Conservation (phyloP, 2,329 filamentous ascomycete genomes). For the Fusarium nurragi region DNA sequence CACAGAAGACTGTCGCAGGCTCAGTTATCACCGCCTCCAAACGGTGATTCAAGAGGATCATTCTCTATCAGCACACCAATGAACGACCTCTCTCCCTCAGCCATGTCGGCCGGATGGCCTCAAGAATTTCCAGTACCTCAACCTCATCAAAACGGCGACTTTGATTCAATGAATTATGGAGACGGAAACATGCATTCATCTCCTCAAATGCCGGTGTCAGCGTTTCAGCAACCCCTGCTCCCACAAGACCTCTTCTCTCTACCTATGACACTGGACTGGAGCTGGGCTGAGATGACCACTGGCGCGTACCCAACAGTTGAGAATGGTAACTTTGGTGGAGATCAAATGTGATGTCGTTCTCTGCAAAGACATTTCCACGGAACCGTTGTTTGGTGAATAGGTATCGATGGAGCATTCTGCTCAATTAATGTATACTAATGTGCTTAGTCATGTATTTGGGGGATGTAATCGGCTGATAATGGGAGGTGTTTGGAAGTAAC, state of each 20-base stretch:
- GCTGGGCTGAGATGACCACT: slow-evolving; percentile 75
- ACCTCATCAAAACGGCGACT: slow-evolving; percentile 50
- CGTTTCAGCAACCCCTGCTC: slow-evolving; percentile 85
- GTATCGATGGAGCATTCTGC: not conserved
- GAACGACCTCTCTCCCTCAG: slow-evolving; percentile 57
- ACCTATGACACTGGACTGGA: slow-evolving; percentile 96
- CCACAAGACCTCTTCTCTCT: slow-evolving; percentile 95
- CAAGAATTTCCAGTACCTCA: slow-evolving; percentile 55
- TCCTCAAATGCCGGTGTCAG: slow-evolving; percentile 44
- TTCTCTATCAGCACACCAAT: slow-evolving; percentile 39
- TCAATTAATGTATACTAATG: slow-evolving; percentile 20
- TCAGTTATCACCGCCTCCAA: slow-evolving; percentile 45
- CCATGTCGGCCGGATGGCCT: slow-evolving; percentile 58
- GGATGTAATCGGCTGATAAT: slow-evolving; percentile 14
- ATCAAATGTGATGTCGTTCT: slow-evolving; percentile 10
- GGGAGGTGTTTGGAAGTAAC: slow-evolving; percentile 23
- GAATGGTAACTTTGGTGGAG: slow-evolving; percentile 63
- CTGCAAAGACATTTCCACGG: not conserved
- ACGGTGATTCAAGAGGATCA: slow-evolving; percentile 37
- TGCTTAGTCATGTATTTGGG: not conserved
- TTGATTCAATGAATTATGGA: slow-evolving; percentile 57
- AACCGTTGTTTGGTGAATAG: not conserved
- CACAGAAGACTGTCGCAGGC: slow-evolving; percentile 31
- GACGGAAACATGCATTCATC: slow-evolving; percentile 51
- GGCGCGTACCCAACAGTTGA: slow-evolving; percentile 71